Evolutionary conservation across 1,284 basidiomycete genomes (phyloP).

Genomic region (Takashimella koratensis): DNA sequence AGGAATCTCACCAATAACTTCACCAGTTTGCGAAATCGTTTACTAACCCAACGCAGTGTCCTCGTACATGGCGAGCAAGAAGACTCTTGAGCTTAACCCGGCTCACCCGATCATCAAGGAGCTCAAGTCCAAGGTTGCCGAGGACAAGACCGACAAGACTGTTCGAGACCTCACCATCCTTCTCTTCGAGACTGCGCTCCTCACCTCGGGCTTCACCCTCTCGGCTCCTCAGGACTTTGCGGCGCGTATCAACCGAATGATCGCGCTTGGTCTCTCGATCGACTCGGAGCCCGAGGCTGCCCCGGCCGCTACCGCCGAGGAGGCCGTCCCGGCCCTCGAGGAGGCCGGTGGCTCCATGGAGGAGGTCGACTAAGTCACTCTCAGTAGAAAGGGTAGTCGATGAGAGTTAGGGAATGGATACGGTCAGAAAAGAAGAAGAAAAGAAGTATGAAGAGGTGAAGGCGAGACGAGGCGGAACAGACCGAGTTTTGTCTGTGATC

Average conservation of each 20-base stretch:
- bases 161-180: constrained; percentile 94
- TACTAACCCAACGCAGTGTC: constrained; percentile 66
- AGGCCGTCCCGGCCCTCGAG: constrained; percentile 41
- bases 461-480: no score
- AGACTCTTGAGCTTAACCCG: constrained; percentile 98
- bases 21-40: no score
- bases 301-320: constrained; percentile 30
- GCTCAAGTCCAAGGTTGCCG: constrained; percentile 87
- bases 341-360: constrained; percentile 51
- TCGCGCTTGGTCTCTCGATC: constrained; percentile 62
- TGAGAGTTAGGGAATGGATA: no score
- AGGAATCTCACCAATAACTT: neutral
- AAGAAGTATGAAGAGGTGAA: no score
- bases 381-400: no score
- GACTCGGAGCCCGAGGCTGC: constrained; percentile 45
- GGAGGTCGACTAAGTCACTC: constrained; percentile 49
- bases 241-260: constrained; percentile 96
- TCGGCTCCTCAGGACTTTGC: constrained; percentile 94
- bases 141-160: constrained; percentile 98
- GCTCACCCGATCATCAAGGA: constrained; percentile 93
- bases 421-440: no score
- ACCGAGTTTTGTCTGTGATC: no score
- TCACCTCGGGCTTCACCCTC: constrained; percentile 88
- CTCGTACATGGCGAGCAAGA: constrained; percentile 98
- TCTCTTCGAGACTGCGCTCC: constrained; percentile 93